A percentile compares a stretch with the other conserved stretches of the same genome.
Conservation (phyloP, 1,284 basidiomycete genomes). For the Hemileia vastatrix region DNA sequence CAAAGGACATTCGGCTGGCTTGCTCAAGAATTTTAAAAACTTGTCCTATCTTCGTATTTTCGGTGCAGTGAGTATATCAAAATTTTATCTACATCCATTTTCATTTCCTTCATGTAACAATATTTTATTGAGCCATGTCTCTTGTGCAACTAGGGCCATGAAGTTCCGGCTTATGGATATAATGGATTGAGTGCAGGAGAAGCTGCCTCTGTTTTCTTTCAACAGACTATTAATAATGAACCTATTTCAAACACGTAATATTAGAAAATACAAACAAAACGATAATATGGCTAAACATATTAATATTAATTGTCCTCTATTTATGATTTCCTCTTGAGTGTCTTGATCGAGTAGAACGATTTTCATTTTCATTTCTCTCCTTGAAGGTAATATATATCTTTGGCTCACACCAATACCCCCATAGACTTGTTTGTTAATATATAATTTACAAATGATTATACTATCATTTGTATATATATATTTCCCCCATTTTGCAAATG, state of each 20-base stretch:
- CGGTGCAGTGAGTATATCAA: slow-evolving; percentile 5
- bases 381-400: too few relatives aligned
- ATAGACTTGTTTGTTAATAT: too few relatives aligned
- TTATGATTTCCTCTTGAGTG: too few relatives aligned
- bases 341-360: too few relatives aligned
- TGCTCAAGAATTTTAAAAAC: neutral
- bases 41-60: slow-evolving; percentile 12
- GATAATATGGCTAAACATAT: too few relatives aligned
- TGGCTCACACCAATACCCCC: too few relatives aligned
- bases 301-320: too few relatives aligned
- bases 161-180: slow-evolving; percentile 17
- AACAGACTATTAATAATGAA: slow-evolving; percentile 1
- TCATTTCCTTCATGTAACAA: neutral
- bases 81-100: neutral
- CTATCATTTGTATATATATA: too few relatives aligned
- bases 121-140: neutral
- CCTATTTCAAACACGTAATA: neutral
- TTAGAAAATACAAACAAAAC: too few relatives aligned
- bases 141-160: slow-evolving; percentile 1
- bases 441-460: too few relatives aligned
- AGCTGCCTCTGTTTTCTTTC: slow-evolving; percentile 11
- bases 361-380: too few relatives aligned
- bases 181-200: slow-evolving; percentile 1
- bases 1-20: slow-evolving; percentile 5
- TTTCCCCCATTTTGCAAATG: too few relatives aligned